A percentile compares a stretch with the other conserved stretches of the same genome.
Evolutionary conservation across 768 basidiomycete species (phyloP).

Genomic region (Leucocoprinus leucothites): DNA sequence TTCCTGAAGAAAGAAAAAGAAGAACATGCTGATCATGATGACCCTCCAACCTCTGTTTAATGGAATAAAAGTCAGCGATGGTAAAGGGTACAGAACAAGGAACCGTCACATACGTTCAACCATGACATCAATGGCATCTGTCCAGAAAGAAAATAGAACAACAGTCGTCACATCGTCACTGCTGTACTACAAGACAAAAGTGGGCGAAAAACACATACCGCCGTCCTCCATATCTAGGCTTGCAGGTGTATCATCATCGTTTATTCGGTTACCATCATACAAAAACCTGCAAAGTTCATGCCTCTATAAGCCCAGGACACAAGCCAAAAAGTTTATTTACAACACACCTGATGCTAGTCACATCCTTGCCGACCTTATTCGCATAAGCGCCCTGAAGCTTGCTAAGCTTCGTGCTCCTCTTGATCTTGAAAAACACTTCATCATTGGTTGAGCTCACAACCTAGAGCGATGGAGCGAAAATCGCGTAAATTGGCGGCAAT

Average conservation of each 20-base stretch:
- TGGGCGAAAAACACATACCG: constrained; percentile 41
- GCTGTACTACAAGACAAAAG: neutral
- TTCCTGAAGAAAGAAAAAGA: too few relatives aligned
- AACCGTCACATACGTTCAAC: constrained; percentile 75
- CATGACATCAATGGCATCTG: constrained; percentile 95
- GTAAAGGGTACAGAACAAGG: neutral
- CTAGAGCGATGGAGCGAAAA: constrained; percentile 32
- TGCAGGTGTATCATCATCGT: constrained; percentile 83
- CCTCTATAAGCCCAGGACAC: constrained; percentile 1
- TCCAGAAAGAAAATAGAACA: constrained; percentile 5
- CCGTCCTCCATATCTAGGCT: constrained; percentile 89
- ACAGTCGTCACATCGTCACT: neutral
- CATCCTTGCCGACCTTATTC: constrained; percentile 88
- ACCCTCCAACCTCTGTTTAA: constrained; percentile 45
- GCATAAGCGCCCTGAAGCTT: constrained; percentile 94
- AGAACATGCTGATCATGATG: constrained; percentile 4
- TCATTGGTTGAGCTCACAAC: constrained; percentile 75
- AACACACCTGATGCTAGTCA: constrained; percentile 82
- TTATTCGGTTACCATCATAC: constrained; percentile 86
- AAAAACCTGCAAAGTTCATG: constrained; percentile 60
- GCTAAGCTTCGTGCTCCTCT: constrained; percentile 86
- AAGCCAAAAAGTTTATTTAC: too few relatives aligned
- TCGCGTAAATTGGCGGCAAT: neutral
- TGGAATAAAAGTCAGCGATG: constrained; percentile 12
- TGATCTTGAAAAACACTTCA: constrained; percentile 97